phyloP scores from a whole-genome alignment of 2,329 filamentous ascomycete species.

The Fusarium irregulare region DNA sequence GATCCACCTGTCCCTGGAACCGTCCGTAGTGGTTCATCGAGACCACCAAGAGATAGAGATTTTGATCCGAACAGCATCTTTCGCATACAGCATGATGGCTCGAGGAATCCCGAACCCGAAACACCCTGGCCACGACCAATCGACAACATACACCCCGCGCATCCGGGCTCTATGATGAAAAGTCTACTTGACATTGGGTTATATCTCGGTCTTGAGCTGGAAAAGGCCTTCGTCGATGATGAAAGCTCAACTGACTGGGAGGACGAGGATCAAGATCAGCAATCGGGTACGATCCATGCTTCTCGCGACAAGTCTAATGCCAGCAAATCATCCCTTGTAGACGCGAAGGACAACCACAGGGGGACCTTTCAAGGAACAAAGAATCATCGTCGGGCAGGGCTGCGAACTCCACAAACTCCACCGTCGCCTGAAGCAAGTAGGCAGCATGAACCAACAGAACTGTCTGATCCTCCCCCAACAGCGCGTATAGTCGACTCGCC shows the following conservation, averaged over 20 bases:
- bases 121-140: not conserved
- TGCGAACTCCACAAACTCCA: not conserved
- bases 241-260: not conserved
- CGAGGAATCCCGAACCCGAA: not conserved
- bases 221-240: not conserved
- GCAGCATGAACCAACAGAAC: no score
- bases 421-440: not conserved
- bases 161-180: slow-evolving; percentile 2
- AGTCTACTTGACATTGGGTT: not conserved
- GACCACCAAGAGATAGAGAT: not conserved
- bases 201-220: slow-evolving; percentile 9
- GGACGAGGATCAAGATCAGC: not conserved
- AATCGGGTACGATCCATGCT: not conserved
- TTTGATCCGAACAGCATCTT: not conserved
- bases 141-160: not conserved
- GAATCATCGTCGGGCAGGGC: not conserved
- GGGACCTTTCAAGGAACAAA: not conserved
- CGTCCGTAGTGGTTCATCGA: not conserved
- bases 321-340: not conserved
- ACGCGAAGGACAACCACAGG: not conserved
- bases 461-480: not conserved
- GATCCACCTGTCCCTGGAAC: not conserved
- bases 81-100: not conserved
- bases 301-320: not conserved
- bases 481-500: not conserved